These are phyloP conservation scores for Pseudocercospora ulei DNA, from an alignment of 2,329 filamentous ascomycete species.

Conservation along the genomic window DNA sequence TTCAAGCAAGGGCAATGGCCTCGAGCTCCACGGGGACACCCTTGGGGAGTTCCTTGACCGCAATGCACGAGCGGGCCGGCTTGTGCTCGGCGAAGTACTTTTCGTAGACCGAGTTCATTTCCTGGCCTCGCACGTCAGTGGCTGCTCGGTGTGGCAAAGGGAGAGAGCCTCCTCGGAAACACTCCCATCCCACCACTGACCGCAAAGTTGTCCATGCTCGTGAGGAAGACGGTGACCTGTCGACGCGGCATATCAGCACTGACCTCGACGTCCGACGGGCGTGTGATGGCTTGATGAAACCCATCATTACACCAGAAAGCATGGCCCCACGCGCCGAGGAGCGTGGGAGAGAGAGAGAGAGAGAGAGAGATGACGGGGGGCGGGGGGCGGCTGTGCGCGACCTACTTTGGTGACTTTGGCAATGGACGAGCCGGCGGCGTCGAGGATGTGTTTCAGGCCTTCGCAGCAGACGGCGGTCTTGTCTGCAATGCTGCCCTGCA, in stretches of 20 bases:
- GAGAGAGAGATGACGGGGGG: too few species aligned
- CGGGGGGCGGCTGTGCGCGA: not conserved
- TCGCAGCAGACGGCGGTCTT: constrained; percentile 62
- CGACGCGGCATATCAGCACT: constrained; percentile 7
- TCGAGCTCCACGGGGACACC: constrained; percentile 83
- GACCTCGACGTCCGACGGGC: constrained; percentile 6
- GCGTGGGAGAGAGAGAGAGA: not conserved
- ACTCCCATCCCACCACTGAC: constrained; percentile 54
- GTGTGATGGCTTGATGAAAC: too few species aligned
- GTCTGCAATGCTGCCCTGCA: constrained; percentile 56
- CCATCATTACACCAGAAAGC: constrained; percentile 1
- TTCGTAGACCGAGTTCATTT: constrained; percentile 66
- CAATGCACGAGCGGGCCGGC: constrained; percentile 81
- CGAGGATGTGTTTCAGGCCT: constrained; percentile 75
- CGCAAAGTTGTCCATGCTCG: constrained; percentile 81
- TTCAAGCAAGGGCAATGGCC: constrained; percentile 55
- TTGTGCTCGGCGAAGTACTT: constrained; percentile 66
- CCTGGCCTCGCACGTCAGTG: not conserved
- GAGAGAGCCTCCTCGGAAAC: not conserved
- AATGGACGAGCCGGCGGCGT: constrained; percentile 68
- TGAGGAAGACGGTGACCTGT: constrained; percentile 62
- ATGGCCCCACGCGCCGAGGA: constrained; percentile 3
- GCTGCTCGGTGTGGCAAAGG: not conserved
- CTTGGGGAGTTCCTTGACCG: constrained; percentile 80
- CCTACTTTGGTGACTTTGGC: constrained; percentile 72